Evolutionary conservation across 73 alveolate species (phyloP).

Genomic region (Loxodes magnus): DNA sequence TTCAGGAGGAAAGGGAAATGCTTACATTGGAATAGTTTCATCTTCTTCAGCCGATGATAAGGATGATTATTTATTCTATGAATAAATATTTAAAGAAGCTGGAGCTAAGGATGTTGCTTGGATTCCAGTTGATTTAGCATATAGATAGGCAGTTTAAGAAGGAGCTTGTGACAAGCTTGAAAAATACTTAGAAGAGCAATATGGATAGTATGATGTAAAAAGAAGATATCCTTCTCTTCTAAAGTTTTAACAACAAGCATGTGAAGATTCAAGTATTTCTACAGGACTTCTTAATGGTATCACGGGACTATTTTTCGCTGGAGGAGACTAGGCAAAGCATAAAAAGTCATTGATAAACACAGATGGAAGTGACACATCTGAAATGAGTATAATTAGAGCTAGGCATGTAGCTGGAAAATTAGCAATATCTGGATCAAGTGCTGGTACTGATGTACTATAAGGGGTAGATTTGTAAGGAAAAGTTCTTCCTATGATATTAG

Average conservation of each 20-base stretch:
- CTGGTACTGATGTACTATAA: conserved; percentile 21
- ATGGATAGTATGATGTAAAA: conserved; percentile 15
- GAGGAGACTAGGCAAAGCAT: conserved; percentile 21
- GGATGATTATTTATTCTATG: conserved; percentile 8
- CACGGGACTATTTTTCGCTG: conserved; percentile 18
- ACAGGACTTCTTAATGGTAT: neutral
- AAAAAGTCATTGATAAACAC: conserved; percentile 10
- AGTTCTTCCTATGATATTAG: conserved; percentile 13
- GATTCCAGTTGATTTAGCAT: conserved; percentile 23
- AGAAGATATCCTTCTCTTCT: conserved; percentile 16
- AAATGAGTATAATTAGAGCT: conserved; percentile 6
- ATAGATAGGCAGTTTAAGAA: conserved; percentile 3
- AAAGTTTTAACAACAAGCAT: neutral
- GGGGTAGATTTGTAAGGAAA: conserved; percentile 3
- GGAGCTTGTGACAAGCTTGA: conserved; percentile 5
- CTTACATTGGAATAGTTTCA: conserved; percentile 16
- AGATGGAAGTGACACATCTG: conserved; percentile 11
- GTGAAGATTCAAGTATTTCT: neutral
- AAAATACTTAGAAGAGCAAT: neutral
- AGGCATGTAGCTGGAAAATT: conserved; percentile 10
- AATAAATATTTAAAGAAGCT: neutral
- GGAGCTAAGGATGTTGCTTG: conserved; percentile 15
- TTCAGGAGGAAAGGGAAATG: conserved; percentile 13
- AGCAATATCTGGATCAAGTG: conserved; percentile 17
- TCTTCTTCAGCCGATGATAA: conserved; percentile 12